Evolutionary conservation across 805 yeast genomes (phyloP), one percentile per base, ranked within the genome.

Genomic region (Zygosaccharomyces bisporus): DNA sequence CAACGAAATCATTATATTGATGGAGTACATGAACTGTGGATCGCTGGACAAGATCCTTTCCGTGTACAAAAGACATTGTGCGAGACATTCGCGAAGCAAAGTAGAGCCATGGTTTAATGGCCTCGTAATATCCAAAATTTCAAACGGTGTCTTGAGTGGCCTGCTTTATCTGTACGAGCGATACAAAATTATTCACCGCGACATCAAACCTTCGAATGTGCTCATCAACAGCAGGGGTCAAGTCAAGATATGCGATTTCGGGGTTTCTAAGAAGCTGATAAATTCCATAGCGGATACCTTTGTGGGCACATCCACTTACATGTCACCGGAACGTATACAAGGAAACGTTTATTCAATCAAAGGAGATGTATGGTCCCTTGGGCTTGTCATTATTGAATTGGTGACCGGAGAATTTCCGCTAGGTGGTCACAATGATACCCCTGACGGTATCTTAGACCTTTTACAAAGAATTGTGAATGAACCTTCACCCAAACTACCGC

Each of bases 251-350:
- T 90, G 98, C 67, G 99, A 93, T 66, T 93, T 93, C 69, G 99
- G 99, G 17, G 99, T 93, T 5, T 81, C 90, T 23, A 80, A 96
- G 48, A 96, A 89, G 60, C 73, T 93, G 41, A 86, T 87, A 45
- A 89, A 91, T 65, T 93, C 99, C 1, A 77, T 93, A 46, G 99
- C 97, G 0, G 96, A 93, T 58, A 93, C 99, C 0, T 93, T 93
- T 71, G 98, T 93, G 7, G 99, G 99, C 1, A 93, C 99, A 0
- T 88, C 96, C 1, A 88, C 95, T 0, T 93, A 93, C 62, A 93
- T 93, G 95, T 86, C 96, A 1, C 99, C 99, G 0, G 99, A 93
- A 58, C 75, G 99, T 50, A 91, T 93, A 44, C 96, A 89, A 66
- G 99, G 99, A 14, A 87, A 86, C 34, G 82, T 83, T 7, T 93